These are phyloP conservation scores for Plasmodium knowlesi DNA, from an alignment of 169 alveolate species.

Conservation along the genomic window DNA sequence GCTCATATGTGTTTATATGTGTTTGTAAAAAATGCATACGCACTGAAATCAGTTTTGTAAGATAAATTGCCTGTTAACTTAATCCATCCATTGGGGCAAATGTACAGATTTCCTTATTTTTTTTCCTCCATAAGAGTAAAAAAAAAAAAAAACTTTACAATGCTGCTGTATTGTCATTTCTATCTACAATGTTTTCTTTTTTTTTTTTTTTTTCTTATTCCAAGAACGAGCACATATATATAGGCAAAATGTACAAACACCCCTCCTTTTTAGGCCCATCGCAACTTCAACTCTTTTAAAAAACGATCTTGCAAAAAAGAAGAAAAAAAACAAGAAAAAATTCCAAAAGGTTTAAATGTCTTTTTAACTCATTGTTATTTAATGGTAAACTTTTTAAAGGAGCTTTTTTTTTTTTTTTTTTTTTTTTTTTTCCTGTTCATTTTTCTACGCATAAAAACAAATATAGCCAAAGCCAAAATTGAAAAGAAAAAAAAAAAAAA, in stretches of 20 bases:
- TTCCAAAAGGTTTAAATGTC: constrained; percentile 1
- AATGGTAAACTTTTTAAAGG: not conserved
- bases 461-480: constrained; percentile 13
- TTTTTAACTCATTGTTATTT: constrained; percentile 4
- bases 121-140: not conserved
- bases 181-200: not conserved
- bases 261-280: not conserved
- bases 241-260: not conserved
- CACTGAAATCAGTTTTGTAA: not conserved
- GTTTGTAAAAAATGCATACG: not conserved
- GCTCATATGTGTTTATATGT: not conserved
- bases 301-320: not conserved
- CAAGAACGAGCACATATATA: not conserved
- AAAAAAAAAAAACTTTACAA: not conserved
- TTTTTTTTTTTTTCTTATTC: not conserved
- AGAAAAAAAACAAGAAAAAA: not conserved
- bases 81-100: not conserved
- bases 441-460: not conserved
- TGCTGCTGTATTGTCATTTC: not conserved
- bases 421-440: not conserved
- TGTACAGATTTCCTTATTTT: not conserved
- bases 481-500: not conserved
- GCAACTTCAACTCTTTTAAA: not conserved
- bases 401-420: not conserved
- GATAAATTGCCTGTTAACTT: not conserved